Percentiles rank a stretch among this genome's conserved stretches.
Evolutionary conservation across 2,329 filamentous ascomycete species (phyloP).

Genomic region (Metarhizium humberi): DNA sequence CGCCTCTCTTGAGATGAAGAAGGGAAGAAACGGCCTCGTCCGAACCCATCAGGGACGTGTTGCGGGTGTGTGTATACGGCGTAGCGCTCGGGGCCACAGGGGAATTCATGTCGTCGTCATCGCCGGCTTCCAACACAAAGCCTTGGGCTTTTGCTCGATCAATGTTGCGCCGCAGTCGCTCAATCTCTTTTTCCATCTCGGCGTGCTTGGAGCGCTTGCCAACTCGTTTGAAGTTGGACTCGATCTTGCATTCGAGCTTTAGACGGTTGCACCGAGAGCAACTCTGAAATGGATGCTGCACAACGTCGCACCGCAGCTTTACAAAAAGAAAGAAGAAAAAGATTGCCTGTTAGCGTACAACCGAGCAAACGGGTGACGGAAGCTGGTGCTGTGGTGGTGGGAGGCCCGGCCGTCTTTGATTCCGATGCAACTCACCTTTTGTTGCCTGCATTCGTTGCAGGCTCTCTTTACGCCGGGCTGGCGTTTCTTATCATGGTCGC

Average conservation of each 20-base stretch:
- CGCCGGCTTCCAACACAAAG: slow-evolving; percentile 35
- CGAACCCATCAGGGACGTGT: slow-evolving; percentile 56
- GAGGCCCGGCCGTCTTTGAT: not conserved
- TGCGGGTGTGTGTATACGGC: slow-evolving; percentile 49
- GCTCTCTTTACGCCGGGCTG: slow-evolving; percentile 67
- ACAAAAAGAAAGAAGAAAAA: not conserved
- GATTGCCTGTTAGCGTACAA: not conserved
- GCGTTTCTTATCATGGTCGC: slow-evolving; percentile 50
- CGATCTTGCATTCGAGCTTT: slow-evolving; percentile 76
- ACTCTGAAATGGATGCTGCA: slow-evolving; percentile 69
- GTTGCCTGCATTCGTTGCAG: slow-evolving; percentile 77
- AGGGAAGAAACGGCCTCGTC: slow-evolving; percentile 60
- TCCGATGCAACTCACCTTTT: slow-evolving; percentile 54
- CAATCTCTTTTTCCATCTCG: slow-evolving; percentile 79
- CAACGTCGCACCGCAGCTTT: slow-evolving; percentile 73
- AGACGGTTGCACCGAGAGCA: slow-evolving; percentile 72
- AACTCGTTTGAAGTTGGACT: slow-evolving; percentile 78
- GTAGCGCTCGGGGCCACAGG: slow-evolving; percentile 42
- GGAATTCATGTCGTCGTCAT: slow-evolving; percentile 50
- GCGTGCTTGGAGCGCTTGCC: slow-evolving; percentile 76
- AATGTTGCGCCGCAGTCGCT: slow-evolving; percentile 53
- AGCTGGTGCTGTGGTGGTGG: not conserved
- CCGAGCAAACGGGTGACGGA: not conserved
- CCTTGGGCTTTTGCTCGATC: slow-evolving; percentile 51
- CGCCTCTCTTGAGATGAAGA: slow-evolving; percentile 56